Evolutionary conservation across 148 eudicot species (phyloP).

Genomic region (Camellia sinensis): DNA sequence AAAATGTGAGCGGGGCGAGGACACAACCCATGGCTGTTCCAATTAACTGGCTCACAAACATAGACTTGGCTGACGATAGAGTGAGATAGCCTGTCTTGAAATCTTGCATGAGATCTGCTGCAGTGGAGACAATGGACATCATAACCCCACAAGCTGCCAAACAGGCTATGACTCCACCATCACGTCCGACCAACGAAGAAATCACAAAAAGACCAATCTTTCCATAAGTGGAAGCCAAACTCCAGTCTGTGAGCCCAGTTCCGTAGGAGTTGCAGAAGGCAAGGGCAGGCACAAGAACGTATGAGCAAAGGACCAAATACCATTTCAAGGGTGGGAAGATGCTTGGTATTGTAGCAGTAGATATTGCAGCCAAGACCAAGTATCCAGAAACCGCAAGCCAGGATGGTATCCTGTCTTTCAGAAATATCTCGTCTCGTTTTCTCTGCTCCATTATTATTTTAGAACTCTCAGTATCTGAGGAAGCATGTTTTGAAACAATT

Average conservation of each 20-base stretch:
- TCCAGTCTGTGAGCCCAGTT: conserved; percentile 71
- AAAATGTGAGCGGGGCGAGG: conserved; percentile 64
- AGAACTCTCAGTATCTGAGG: conserved; percentile 46
- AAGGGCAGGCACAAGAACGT: conserved; percentile 61
- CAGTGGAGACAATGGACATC: conserved; percentile 69
- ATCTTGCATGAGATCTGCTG: conserved; percentile 77
- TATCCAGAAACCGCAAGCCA: conserved; percentile 65
- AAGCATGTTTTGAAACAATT: neutral
- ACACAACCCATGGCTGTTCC: conserved; percentile 73
- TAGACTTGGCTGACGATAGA: conserved; percentile 56
- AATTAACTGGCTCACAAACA: conserved; percentile 62
- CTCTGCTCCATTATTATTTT: conserved; percentile 43
- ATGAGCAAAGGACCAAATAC: conserved; percentile 59
- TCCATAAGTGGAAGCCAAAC: conserved; percentile 56
- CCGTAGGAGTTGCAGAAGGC: conserved; percentile 77
- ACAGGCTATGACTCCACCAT: conserved; percentile 67
- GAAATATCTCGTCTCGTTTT: conserved; percentile 48
- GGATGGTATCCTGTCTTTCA: conserved; percentile 50
- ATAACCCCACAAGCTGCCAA: conserved; percentile 60
- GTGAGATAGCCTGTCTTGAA: conserved; percentile 68
- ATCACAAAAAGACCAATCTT: conserved; percentile 61
- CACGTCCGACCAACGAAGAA: conserved; percentile 51
- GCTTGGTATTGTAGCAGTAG: conserved; percentile 47
- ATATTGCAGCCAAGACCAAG: conserved; percentile 55
- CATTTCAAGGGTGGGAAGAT: conserved; percentile 63